Evolutionary conservation across 371 early-diverging fungal species (phyloP).

Genomic region (Mortierella polycephala): DNA sequence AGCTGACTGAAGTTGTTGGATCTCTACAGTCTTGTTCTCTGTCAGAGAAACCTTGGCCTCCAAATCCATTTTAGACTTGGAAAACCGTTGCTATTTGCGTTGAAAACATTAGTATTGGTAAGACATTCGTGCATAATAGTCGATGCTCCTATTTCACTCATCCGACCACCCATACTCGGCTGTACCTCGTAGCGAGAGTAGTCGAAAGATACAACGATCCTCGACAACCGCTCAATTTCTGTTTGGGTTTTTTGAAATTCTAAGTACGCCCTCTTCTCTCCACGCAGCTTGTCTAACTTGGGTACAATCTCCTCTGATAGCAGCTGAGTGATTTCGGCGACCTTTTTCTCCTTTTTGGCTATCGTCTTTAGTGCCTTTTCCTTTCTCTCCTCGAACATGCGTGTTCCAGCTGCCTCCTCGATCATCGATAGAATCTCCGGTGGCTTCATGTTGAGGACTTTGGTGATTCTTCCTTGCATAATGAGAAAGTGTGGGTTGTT

Average conservation of each 20-base stretch:
- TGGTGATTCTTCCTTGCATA: slow-evolving; percentile 99
- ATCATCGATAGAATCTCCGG: slow-evolving; percentile 96
- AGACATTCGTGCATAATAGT: background rate
- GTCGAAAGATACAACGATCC: slow-evolving; percentile 86
- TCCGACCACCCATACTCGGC: background rate
- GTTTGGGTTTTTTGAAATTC: slow-evolving; percentile 93
- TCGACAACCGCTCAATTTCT: slow-evolving; percentile 86
- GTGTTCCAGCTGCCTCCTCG: slow-evolving; percentile 99
- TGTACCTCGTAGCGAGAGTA: slow-evolving; percentile 71
- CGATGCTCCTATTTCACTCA: no score
- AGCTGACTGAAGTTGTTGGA: slow-evolving; percentile 27
- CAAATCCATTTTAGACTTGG: slow-evolving; percentile 27
- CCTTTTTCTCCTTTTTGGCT: slow-evolving; percentile 95
- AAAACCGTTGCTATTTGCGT: slow-evolving; percentile 28
- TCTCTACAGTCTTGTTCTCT: slow-evolving; percentile 25
- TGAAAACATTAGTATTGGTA: background rate
- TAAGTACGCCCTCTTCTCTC: slow-evolving; percentile 89
- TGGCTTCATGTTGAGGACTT: slow-evolving; percentile 99
- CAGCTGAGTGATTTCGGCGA: slow-evolving; percentile 91
- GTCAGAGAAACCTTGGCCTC: slow-evolving; percentile 26
- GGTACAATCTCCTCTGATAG: slow-evolving; percentile 94
- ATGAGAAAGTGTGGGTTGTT: slow-evolving; percentile 99
- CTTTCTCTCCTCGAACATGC: slow-evolving; percentile 98
- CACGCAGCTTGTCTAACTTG: slow-evolving; percentile 90
- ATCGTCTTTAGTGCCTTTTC: slow-evolving; percentile 95